Evolutionary conservation across 306 rosid genomes (phyloP).

Genomic region (Cucurbita ficifolia): DNA sequence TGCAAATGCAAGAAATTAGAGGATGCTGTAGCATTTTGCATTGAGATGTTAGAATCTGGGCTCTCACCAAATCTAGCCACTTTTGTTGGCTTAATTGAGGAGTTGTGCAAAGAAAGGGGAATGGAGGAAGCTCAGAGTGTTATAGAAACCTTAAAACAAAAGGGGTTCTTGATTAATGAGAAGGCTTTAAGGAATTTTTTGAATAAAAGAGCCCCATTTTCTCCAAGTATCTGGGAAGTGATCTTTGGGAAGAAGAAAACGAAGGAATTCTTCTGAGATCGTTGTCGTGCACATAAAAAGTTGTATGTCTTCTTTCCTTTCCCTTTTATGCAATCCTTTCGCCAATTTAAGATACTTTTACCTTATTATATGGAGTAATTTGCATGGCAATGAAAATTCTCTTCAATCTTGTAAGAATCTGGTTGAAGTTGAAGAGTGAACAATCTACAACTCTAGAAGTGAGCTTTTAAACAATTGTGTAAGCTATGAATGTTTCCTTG

Average conservation of each 20-base stretch:
- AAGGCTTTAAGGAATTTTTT: constrained; percentile 56
- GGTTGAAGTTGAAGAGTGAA: constrained; percentile 1
- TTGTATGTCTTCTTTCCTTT: constrained; percentile 9
- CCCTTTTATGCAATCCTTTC: not conserved
- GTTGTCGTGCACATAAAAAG: not conserved
- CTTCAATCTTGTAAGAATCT: not conserved
- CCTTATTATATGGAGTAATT: not conserved
- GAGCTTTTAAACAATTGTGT: not conserved
- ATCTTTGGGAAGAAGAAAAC: constrained; percentile 61
- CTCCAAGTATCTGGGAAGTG: constrained; percentile 55
- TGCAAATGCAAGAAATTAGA: constrained; percentile 30
- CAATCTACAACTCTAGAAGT: not conserved
- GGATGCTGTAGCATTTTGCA: constrained; percentile 51
- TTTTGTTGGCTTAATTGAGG: constrained; percentile 51
- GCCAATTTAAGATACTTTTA: not conserved
- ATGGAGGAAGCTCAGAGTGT: constrained; percentile 45
- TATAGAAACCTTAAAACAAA: constrained; percentile 41
- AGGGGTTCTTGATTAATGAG: constrained; percentile 50
- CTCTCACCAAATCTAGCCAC: constrained; percentile 64
- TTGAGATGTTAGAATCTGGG: constrained; percentile 76
- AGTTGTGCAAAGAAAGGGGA: constrained; percentile 46
- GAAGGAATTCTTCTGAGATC: constrained; percentile 30
- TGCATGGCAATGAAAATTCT: not conserved
- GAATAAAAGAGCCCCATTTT: constrained; percentile 52
- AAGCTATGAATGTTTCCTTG: not conserved